phyloP scores from a whole-genome alignment of 2,329 filamentous ascomycete species.

The Calonectria crousiana region DNA sequence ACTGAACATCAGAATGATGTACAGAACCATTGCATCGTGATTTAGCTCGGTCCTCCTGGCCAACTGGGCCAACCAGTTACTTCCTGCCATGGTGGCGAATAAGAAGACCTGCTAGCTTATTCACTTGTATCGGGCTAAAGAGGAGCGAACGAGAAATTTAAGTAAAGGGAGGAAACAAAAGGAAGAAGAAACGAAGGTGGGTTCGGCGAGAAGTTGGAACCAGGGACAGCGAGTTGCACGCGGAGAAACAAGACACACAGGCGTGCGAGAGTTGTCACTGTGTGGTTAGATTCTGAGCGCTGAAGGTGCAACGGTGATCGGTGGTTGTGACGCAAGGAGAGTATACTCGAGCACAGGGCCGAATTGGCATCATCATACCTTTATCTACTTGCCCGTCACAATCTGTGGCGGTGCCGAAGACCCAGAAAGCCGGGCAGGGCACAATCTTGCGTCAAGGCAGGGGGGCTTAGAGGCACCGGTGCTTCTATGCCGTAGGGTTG shows the following conservation, averaged over 20 bases:
- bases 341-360: conserved; percentile 8
- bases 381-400: conserved; percentile 14
- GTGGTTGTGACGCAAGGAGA: conserved; percentile 22
- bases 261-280: conserved; percentile 27
- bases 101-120: not conserved
- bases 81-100: conserved; percentile 31
- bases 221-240: conserved; percentile 23
- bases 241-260: conserved; percentile 32
- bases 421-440: not conserved
- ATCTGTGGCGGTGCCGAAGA: not conserved
- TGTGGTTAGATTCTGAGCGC: conserved; percentile 27
- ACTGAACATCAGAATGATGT: conserved; percentile 32
- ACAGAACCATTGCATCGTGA: conserved; percentile 40
- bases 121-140: not conserved
- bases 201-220: conserved; percentile 17
- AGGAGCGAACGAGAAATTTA: not conserved
- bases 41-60: conserved; percentile 42
- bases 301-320: conserved; percentile 29
- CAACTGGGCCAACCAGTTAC: conserved; percentile 37
- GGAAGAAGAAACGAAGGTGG: not conserved
- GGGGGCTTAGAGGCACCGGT: not conserved
- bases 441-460: not conserved
- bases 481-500: not conserved
- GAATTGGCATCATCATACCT: not conserved
- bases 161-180: not conserved